Evolutionary conservation across 2,329 filamentous ascomycete genomes (phyloP), one percentile per base, ranked within the genome.

Genomic region (Cryphonectria japonica): DNA sequence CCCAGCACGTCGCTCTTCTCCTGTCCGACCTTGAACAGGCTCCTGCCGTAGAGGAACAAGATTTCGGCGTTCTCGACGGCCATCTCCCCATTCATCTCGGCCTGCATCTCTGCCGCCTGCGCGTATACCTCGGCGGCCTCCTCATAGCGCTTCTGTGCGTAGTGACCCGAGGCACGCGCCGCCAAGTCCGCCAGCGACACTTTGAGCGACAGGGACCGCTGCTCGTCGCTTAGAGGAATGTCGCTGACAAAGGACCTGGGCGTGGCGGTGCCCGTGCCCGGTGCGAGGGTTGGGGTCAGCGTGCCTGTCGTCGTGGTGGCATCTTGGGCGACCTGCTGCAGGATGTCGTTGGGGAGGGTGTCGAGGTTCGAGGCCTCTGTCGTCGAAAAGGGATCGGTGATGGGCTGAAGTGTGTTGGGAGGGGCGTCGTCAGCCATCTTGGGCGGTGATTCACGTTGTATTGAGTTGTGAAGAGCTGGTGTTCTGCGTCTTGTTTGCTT

Each of bases 1-100:
- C 96, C 96, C 50, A 99, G 86, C 34, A 99, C 95, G 78, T 98
- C 95, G 79, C 94, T 98, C 82, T 97, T 97, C 80, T 90, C 91
- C 80, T 98, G 93, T 41, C 95, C 96, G 72, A 98, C 92, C 80
- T 95, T 95, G 86, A 97, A 98, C 29, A 99, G 85, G 70, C 94
- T 94, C 79, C 95, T 93, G 19, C 96, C 96, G 82, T 99, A 99
- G 74, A 94, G 89, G 81, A 97, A 99, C 29, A 98, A 89, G 63
- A 99, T 89, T 79, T 98, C 95, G 66, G 95, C 95, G 77, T 99
- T 99, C 71, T 94, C 91, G 4, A 93, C 90, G 22, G 90, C 90
- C 87, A 97, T 93, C 82, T 98, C 96, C 80, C 95, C 96, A 80
- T 98, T 96, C 80, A 98, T 85, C 80, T 93, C 89, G 71, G 93